Conservation (phyloP, 257 asterid species). For the Dorcoceras hygrometricum region DNA sequence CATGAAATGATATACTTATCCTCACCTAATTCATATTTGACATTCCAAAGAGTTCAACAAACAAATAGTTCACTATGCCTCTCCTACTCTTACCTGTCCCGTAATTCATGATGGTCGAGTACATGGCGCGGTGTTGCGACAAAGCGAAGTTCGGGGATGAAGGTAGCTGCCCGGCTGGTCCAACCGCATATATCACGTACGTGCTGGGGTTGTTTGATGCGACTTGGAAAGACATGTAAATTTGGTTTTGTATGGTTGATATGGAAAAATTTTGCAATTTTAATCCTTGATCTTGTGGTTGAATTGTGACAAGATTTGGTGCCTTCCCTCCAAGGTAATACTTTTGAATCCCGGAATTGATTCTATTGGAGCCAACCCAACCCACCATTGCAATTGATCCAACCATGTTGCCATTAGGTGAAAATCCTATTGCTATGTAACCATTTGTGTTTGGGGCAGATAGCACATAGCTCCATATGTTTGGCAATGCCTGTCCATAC, state of each 20-base stretch:
- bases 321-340: constrained; percentile 42
- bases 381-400: constrained; percentile 55
- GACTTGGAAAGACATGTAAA: constrained; percentile 41
- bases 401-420: constrained; percentile 44
- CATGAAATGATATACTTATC: not conserved
- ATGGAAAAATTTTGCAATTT: constrained; percentile 31
- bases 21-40: not conserved
- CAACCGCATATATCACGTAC: constrained; percentile 39
- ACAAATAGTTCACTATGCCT: not conserved
- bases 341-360: constrained; percentile 21
- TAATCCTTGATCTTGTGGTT: constrained; percentile 26
- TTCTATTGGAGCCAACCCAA: constrained; percentile 29
- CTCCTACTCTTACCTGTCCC: constrained; percentile 37
- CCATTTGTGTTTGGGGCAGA: constrained; percentile 42
- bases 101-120: constrained; percentile 36
- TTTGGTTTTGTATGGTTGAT: constrained; percentile 15
- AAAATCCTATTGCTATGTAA: constrained; percentile 50
- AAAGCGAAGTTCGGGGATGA: constrained; percentile 26
- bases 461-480: constrained; percentile 46
- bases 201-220: constrained; percentile 25
- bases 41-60: not conserved
- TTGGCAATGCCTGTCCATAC: constrained; percentile 36
- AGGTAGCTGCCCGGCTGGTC: constrained; percentile 31
- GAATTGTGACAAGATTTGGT: constrained; percentile 25
- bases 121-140: constrained; percentile 30